phyloP scores from a whole-genome alignment of 2,329 filamentous ascomycete genomes.

The Pseudopyrenochaeta lycopersici region DNA sequence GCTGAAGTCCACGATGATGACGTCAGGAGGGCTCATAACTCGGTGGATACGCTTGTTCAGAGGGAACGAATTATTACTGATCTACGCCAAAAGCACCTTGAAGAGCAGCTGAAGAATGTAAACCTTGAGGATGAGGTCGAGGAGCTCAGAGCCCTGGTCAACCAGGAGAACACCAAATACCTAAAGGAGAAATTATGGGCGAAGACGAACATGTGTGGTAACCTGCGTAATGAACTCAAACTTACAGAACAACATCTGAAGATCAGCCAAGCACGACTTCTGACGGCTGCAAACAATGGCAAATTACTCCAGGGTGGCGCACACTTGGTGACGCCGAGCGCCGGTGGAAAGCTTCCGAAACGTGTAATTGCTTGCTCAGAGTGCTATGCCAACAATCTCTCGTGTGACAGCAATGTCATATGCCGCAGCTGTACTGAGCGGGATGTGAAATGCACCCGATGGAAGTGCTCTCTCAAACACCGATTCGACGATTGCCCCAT shows the following conservation, averaged over 20 bases:
- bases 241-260: slow-evolving; percentile 8
- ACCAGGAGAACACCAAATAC: slow-evolving; percentile 8
- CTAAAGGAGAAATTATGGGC: slow-evolving; percentile 22
- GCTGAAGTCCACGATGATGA: slow-evolving; percentile 5
- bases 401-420: slow-evolving; percentile 30
- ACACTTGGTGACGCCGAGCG: slow-evolving; percentile 31
- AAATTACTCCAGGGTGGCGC: slow-evolving; percentile 32
- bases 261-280: slow-evolving; percentile 9
- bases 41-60: slow-evolving; percentile 13
- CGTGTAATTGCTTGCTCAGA: slow-evolving; percentile 36
- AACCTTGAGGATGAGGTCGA: slow-evolving; percentile 24
- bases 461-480: slow-evolving; percentile 40
- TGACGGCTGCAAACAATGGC: slow-evolving; percentile 18
- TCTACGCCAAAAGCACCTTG: slow-evolving; percentile 15
- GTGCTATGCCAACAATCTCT: slow-evolving; percentile 35
- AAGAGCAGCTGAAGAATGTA: slow-evolving; percentile 13
- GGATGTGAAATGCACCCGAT: slow-evolving; percentile 30
- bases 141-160: slow-evolving; percentile 7
- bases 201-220: slow-evolving; percentile 30
- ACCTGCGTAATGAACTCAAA: slow-evolving; percentile 26
- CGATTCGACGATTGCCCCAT: slow-evolving; percentile 30
- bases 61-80: slow-evolving; percentile 17
- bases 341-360: slow-evolving; percentile 24
- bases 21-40: slow-evolving; percentile 2
- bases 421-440: slow-evolving; percentile 36